Conservation (phyloP, 495 filamentous ascomycete genomes). For the Chlorociboria aeruginascens region DNA sequence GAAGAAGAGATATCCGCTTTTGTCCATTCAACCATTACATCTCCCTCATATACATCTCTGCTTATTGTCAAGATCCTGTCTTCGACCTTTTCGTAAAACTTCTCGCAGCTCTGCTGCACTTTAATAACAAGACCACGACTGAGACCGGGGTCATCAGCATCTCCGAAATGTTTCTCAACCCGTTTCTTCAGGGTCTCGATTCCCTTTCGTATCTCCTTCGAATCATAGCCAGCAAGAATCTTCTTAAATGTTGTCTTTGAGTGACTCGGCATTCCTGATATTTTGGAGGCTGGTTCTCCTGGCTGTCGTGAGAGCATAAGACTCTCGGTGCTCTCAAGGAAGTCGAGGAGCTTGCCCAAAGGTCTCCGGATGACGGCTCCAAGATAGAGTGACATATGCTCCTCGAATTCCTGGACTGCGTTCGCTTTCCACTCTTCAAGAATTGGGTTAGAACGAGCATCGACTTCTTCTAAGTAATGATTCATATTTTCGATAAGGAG, state of each 20-base stretch:
- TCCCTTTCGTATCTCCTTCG: conserved; percentile 70
- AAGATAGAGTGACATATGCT: conserved; percentile 80
- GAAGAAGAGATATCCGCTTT: conserved; percentile 38
- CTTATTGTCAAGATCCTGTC: conserved; percentile 55
- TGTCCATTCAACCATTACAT: conserved; percentile 43
- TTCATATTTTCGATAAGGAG: conserved; percentile 98
- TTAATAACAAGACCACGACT: conserved; percentile 59
- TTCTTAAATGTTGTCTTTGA: conserved; percentile 75
- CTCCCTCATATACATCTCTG: conserved; percentile 42
- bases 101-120: conserved; percentile 73
- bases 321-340: conserved; percentile 70
- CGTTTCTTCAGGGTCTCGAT: conserved; percentile 77
- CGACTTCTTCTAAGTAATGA: conserved; percentile 85
- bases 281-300: conserved; percentile 28
- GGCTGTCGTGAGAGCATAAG: conserved; percentile 37
- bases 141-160: conserved; percentile 59
- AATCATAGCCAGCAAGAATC: conserved; percentile 64
- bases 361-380: conserved; percentile 80
- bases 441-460: conserved; percentile 58
- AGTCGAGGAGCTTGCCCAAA: conserved; percentile 80
- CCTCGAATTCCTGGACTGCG: conserved; percentile 66
- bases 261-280: conserved; percentile 67
- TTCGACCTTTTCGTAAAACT: conserved; percentile 60
- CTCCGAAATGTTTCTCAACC: conserved; percentile 93
- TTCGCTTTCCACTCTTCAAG: conserved; percentile 70